Percentiles rank a stretch among this genome's conserved stretches.
These are phyloP conservation scores for Aspergillus piperis DNA, from an alignment of 2,329 filamentous ascomycete species.

Conservation along the genomic window DNA sequence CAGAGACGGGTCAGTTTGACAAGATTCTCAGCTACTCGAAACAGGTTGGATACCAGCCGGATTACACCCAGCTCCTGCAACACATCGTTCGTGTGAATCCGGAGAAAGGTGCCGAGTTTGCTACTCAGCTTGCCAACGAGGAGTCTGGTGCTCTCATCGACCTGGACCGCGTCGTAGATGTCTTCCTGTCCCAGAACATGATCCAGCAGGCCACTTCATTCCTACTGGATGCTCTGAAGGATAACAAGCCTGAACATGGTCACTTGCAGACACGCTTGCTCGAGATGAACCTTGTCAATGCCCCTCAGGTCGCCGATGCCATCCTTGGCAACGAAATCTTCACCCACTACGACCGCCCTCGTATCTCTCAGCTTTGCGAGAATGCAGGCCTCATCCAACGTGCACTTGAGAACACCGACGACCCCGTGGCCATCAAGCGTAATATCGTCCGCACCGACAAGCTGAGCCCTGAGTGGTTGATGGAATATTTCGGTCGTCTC, in stretches of 20 bases:
- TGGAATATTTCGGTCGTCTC: conserved; percentile 88
- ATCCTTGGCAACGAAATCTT: conserved; percentile 99
- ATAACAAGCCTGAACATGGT: conserved; percentile 91
- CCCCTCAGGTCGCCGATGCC: conserved; percentile 94
- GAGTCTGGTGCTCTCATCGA: conserved; percentile 86
- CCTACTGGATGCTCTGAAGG: conserved; percentile 89
- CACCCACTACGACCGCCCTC: conserved; percentile 88
- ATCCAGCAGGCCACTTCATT: conserved; percentile 98
- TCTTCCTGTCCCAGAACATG: conserved; percentile 98
- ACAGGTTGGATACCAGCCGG: conserved; percentile 85
- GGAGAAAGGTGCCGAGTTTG: conserved; percentile 93
- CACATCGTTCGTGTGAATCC: conserved; percentile 89
- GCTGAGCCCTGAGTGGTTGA: conserved; percentile 87
- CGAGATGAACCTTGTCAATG: conserved; percentile 97
- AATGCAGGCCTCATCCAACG: conserved; percentile 83
- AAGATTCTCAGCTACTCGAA: conserved; percentile 91
- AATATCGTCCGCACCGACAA: conserved; percentile 81
- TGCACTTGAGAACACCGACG: conserved; percentile 92
- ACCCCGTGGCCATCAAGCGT: conserved; percentile 85
- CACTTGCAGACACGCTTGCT: conserved; percentile 90
- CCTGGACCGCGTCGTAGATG: conserved; percentile 90
- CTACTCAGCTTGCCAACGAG: conserved; percentile 85
- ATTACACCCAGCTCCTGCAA: conserved; percentile 88
- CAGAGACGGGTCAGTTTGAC: conserved; percentile 94
- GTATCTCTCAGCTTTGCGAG: conserved; percentile 89